Base-by-base conservation (phyloP, 1,284 basidiomycete genomes). In the Ganoderma boninense region DNA sequence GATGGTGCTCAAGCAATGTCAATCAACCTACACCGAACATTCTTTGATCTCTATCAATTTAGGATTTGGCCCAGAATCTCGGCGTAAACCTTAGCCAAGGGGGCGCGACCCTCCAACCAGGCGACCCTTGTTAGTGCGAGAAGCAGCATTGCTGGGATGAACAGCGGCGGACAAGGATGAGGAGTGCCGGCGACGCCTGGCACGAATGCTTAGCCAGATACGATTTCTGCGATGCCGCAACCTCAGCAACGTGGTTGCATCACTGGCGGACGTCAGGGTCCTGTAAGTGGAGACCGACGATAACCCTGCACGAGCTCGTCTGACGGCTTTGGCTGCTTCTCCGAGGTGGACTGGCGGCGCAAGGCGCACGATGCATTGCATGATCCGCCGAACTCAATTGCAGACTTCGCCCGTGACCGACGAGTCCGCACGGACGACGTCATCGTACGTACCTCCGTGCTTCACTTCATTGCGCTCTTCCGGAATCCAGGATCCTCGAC, bases 401-500 rank as follows among this genome's bases (percentile, higher is more conserved):
- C 49, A 49, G 7, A 23, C 46, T 11, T 5, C 26, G 49, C n/a
- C 46, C n/a, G n/a, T 52, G n/a, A 23, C 49, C 49, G 49, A 52
- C 35, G 32, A 59, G 10, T 13, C 59, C 59, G 13, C 59, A 23
- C 57, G 20, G 16, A 42, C 59, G 32, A 32, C 57, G 16, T 32
- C 57, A 32, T 38, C 57, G 20, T 59, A 32, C 29, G 20, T 59
- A 18, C 29, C 20, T n/a, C 23, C 49, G 11, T 23, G 49, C 49
- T 52, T 52, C 49, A 52, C 23, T 52, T 52, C 49, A 26, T 14
- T 8, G 14, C 49, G 49, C 35, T 42, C 11, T 40, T 60, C 59
- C 59, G 35, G 59, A 42, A 60, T 42, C 23, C 59, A 35, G 38
- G 59, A 60, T 60, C 38, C 11, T 60, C 59, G 10, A 14, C n/a